phyloP scores from a whole-genome alignment of 331 rosid genomes.

The Malus hybrid region DNA sequence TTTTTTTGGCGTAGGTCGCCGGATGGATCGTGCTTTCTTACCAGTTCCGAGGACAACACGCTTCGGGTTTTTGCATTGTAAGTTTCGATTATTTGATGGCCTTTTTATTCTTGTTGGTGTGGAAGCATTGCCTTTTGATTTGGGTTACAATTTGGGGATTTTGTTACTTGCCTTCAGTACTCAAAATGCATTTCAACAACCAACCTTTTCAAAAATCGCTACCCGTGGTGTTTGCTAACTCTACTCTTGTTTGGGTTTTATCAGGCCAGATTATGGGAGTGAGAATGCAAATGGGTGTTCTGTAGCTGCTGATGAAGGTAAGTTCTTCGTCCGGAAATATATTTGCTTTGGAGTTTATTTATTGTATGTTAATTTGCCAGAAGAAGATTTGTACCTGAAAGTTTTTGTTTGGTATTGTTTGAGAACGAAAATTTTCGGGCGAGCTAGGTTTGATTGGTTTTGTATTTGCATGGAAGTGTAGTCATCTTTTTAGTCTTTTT shows the following conservation, averaged over 20 bases:
- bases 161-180: neutral
- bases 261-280: slow-evolving; percentile 49
- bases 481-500: neutral
- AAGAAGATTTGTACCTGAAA: neutral
- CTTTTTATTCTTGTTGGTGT: neutral
- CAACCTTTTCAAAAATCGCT: neutral
- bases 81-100: neutral
- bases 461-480: neutral
- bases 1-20: slow-evolving; percentile 55
- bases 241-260: neutral
- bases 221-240: neutral
- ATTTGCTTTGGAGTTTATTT: neutral
- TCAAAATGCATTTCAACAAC: neutral
- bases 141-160: neutral
- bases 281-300: slow-evolving; percentile 22
- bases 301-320: slow-evolving; percentile 44
- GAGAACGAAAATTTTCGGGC: neutral
- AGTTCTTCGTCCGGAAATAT: neutral
- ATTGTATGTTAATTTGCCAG: neutral
- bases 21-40: slow-evolving; percentile 82
- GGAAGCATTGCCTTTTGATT: neutral
- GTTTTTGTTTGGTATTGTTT: neutral
- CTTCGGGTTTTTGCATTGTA: slow-evolving; percentile 66
- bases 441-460: neutral
- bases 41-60: slow-evolving; percentile 73